Evolutionary conservation across 75 land plant genomes (phyloP).

Genomic region (Cunninghamia lanceolata): DNA sequence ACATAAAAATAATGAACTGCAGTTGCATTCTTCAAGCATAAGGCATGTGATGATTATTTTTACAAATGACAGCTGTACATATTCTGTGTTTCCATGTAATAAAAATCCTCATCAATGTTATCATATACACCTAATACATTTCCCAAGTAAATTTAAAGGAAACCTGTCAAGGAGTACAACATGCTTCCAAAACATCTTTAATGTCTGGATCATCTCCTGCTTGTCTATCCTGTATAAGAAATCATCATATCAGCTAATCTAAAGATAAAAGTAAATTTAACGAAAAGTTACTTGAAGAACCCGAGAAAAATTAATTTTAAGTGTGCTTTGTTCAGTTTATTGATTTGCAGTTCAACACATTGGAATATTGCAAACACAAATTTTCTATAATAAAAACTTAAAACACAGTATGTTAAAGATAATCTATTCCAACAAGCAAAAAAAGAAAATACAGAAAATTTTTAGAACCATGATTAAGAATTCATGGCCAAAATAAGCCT

Average conservation of each 20-base stretch:
- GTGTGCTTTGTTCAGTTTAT: too few relatives aligned
- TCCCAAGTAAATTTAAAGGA: neutral
- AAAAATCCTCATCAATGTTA: neutral
- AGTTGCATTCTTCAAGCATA: neutral
- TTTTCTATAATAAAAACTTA: neutral
- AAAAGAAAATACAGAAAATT: neutral
- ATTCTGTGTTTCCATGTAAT: neutral
- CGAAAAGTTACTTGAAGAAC: neutral
- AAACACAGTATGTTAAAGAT: neutral
- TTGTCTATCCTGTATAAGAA: constrained; percentile 51
- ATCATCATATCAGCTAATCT: neutral
- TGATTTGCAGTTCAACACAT: too few relatives aligned
- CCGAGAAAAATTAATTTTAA: too few relatives aligned
- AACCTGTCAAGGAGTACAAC: constrained; percentile 20
- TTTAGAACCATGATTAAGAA: neutral
- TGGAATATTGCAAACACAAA: too few relatives aligned
- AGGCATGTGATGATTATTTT: neutral
- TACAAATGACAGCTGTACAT: neutral
- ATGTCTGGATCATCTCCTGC: constrained; percentile 77
- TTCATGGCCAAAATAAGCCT: neutral
- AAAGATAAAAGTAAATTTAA: neutral
- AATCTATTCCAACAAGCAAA: neutral
- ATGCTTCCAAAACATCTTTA: constrained; percentile 54
- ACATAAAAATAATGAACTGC: neutral
- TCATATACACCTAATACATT: neutral